Percentiles rank a stretch among this genome's conserved stretches.
Evolutionary conservation across 768 basidiomycete genomes (phyloP).

Genomic region (Cytidiella melzeri): DNA sequence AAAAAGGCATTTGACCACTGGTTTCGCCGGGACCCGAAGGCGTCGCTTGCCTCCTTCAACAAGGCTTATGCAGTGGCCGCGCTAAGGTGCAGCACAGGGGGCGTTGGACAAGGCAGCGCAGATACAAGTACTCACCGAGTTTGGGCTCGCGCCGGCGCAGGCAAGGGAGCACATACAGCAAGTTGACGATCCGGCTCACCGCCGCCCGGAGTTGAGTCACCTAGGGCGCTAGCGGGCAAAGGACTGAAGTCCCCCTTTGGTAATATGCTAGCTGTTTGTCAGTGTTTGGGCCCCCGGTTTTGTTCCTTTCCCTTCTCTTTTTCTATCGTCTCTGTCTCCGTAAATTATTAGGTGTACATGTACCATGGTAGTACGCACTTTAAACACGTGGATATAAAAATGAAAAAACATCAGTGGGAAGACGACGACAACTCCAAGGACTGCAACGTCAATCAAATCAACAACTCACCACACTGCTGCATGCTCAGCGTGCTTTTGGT

Average conservation of each 20-base stretch:
- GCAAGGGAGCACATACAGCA: not conserved
- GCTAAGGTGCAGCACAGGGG: not conserved
- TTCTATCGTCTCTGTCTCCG: not conserved
- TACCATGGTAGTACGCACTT: no score
- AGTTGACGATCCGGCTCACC: not conserved
- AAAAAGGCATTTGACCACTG: not conserved
- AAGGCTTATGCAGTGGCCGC: not conserved
- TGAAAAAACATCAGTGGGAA: no score
- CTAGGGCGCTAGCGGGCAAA: not conserved
- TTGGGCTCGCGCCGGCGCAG: not conserved
- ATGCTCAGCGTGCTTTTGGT: no score
- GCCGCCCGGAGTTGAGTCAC: not conserved
- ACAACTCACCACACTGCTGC: no score
- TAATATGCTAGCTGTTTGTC: not conserved
- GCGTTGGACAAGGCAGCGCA: not conserved
- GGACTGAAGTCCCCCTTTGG: not conserved
- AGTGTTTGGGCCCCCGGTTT: no score
- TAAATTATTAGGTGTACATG: no score
- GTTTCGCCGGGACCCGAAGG: not conserved
- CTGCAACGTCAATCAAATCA: no score
- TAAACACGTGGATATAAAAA: no score
- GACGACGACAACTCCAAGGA: no score
- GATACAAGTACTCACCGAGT: not conserved
- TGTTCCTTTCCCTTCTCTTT: conserved; percentile 1
- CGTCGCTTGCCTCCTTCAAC: not conserved